phyloP scores from a whole-genome alignment of 2,329 filamentous ascomycete genomes.

The Coniochaeta sp. region DNA sequence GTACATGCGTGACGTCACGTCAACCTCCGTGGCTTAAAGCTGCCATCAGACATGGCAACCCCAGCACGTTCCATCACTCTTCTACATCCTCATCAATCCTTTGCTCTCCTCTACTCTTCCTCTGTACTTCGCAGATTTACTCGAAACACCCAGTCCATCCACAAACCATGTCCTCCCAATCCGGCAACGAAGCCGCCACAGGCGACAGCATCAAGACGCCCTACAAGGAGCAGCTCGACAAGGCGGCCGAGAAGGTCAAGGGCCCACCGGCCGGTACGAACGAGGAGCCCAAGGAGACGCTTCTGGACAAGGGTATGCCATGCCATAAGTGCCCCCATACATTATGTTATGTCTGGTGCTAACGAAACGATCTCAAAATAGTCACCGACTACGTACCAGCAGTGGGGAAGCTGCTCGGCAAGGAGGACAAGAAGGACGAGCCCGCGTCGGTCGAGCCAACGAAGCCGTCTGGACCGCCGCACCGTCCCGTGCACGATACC shows the following conservation, averaged over 20 bases:
- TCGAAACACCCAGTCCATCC: background rate
- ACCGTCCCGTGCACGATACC: slow-evolving; percentile 36
- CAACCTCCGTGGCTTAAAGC: too few relatives aligned
- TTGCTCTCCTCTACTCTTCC: too few relatives aligned
- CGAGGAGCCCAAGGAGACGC: slow-evolving; percentile 10
- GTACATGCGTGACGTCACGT: background rate
- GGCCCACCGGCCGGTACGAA: slow-evolving; percentile 7
- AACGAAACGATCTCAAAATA: too few relatives aligned
- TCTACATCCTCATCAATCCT: too few relatives aligned
- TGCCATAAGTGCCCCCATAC: too few relatives aligned
- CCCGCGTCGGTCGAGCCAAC: slow-evolving; percentile 5
- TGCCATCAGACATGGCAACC: background rate
- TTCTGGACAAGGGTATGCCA: slow-evolving; percentile 9
- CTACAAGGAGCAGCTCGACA: slow-evolving; percentile 39
- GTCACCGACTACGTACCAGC: slow-evolving; percentile 33
- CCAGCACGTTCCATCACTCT: background rate
- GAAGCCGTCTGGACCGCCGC: slow-evolving; percentile 27
- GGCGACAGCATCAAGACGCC: slow-evolving; percentile 4
- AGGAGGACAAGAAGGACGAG: slow-evolving; percentile 19
- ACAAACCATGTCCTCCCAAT: slow-evolving; percentile 2
- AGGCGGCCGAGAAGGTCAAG: slow-evolving; percentile 22
- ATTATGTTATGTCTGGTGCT: too few relatives aligned
- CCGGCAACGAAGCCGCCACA: slow-evolving; percentile 6
- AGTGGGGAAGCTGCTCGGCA: slow-evolving; percentile 32
- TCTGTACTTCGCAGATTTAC: too few relatives aligned